Conservation (phyloP, 371 early-diverging fungal genomes). For the Mucor indicus region DNA sequence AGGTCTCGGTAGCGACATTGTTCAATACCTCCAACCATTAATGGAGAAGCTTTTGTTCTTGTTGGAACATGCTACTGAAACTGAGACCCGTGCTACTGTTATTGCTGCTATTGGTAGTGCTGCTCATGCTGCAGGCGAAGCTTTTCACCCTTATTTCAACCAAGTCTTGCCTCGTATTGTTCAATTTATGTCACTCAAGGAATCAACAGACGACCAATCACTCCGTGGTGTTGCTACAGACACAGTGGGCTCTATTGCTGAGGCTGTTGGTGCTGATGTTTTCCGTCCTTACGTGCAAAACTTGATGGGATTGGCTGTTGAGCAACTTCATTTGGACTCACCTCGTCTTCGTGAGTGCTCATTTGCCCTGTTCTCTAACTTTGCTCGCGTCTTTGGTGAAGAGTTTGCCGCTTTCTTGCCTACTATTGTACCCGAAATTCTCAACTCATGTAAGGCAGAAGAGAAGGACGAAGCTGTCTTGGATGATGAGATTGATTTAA, state of each 20-base stretch:
- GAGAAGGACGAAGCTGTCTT: slow-evolving; percentile 56
- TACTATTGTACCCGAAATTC: slow-evolving; percentile 69
- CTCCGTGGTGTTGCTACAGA: slow-evolving; percentile 84
- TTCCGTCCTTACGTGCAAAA: slow-evolving; percentile 74
- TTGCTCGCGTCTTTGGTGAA: slow-evolving; percentile 73
- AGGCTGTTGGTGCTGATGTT: slow-evolving; percentile 77
- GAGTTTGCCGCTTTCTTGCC: slow-evolving; percentile 75
- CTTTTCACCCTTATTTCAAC: slow-evolving; percentile 79
- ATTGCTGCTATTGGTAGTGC: slow-evolving; percentile 86
- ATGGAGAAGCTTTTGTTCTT: slow-evolving; percentile 77
- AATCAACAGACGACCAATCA: slow-evolving; percentile 58
- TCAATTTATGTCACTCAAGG: slow-evolving; percentile 64
- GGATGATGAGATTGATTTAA: slow-evolving; percentile 43
- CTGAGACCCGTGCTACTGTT: slow-evolving; percentile 70
- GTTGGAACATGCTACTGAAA: slow-evolving; percentile 59
- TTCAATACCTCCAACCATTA: slow-evolving; percentile 77
- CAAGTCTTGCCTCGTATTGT: slow-evolving; percentile 67
- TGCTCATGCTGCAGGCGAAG: slow-evolving; percentile 78
- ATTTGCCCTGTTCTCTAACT: slow-evolving; percentile 77
- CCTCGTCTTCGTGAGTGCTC: slow-evolving; percentile 77
- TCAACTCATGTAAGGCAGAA: slow-evolving; percentile 72
- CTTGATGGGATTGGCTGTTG: slow-evolving; percentile 70
- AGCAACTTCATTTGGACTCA: slow-evolving; percentile 70
- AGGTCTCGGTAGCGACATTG: slow-evolving; percentile 73
- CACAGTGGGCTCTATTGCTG: slow-evolving; percentile 78